Evolutionary conservation across 805 yeast species (phyloP).

Genomic region (Komagataella pastoris): DNA sequence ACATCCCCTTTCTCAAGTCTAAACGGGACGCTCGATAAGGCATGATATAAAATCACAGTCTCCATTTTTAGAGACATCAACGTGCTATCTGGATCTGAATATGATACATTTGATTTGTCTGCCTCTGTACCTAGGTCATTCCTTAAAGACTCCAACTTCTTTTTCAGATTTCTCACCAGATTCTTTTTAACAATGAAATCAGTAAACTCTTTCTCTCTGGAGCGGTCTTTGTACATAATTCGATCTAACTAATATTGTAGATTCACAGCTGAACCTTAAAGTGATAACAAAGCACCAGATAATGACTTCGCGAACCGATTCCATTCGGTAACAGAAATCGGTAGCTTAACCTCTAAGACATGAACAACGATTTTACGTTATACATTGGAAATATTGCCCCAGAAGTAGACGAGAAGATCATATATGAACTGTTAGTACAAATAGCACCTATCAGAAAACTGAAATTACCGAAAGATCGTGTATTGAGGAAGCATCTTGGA

Average conservation of each 20-base stretch:
- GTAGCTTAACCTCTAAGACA: neutral
- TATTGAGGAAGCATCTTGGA: conserved; percentile 64
- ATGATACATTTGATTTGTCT: neutral
- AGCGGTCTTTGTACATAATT: neutral
- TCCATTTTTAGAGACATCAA: neutral
- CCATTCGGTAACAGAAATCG: neutral
- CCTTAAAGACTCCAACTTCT: neutral
- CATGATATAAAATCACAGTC: conserved; percentile 2
- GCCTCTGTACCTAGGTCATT: neutral
- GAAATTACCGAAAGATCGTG: conserved; percentile 68
- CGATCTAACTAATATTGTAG: neutral
- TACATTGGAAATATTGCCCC: conserved; percentile 79
- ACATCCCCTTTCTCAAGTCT: neutral
- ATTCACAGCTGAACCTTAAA: neutral
- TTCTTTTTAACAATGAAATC: neutral
- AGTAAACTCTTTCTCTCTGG: neutral
- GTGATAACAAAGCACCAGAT: neutral
- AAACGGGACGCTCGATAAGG: neutral
- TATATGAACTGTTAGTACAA: conserved; percentile 78
- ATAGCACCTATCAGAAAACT: conserved; percentile 66
- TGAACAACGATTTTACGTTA: conserved; percentile 50
- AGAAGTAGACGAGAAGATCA: conserved; percentile 51
- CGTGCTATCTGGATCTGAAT: neutral
- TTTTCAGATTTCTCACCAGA: neutral
- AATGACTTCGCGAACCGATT: neutral